Evolutionary conservation across 169 alveolate species (phyloP).

Genomic region (Perkinsus marinus): DNA sequence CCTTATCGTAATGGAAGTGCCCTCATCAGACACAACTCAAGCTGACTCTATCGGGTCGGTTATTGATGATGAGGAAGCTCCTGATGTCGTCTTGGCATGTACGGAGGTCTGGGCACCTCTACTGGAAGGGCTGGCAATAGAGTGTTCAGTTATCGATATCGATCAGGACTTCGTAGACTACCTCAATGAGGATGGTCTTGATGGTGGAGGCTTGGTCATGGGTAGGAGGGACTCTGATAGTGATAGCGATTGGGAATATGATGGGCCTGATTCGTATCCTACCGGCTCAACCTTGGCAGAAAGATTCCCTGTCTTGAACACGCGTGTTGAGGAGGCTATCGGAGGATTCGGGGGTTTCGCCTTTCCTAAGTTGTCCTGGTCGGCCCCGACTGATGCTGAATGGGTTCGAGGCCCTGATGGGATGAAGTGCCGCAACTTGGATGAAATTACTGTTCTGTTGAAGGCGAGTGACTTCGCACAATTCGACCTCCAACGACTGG

Average conservation of each 20-base stretch:
- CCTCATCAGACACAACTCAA: not conserved
- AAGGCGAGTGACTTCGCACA: not conserved
- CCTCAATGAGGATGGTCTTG: not conserved
- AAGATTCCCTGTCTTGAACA: not conserved
- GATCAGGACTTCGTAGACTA: not conserved
- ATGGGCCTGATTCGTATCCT: not conserved
- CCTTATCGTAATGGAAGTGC: not conserved
- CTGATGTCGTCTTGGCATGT: not conserved
- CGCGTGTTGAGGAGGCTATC: not conserved
- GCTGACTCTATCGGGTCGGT: not conserved
- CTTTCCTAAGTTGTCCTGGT: not conserved
- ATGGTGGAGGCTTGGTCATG: not conserved
- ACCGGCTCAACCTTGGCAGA: not conserved
- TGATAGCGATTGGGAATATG: not conserved
- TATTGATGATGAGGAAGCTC: not conserved
- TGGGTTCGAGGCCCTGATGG: not conserved
- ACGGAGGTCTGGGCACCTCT: not conserved
- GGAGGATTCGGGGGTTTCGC: not conserved
- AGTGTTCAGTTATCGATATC: not conserved
- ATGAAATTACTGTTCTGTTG: not conserved
- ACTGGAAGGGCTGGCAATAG: not conserved
- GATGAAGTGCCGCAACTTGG: not conserved
- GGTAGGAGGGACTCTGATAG: not conserved
- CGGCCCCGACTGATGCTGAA: not conserved
- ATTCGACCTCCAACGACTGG: not conserved